Conservation (phyloP, 2,329 filamentous ascomycete species). For the Arthrobotrys musiformis region DNA sequence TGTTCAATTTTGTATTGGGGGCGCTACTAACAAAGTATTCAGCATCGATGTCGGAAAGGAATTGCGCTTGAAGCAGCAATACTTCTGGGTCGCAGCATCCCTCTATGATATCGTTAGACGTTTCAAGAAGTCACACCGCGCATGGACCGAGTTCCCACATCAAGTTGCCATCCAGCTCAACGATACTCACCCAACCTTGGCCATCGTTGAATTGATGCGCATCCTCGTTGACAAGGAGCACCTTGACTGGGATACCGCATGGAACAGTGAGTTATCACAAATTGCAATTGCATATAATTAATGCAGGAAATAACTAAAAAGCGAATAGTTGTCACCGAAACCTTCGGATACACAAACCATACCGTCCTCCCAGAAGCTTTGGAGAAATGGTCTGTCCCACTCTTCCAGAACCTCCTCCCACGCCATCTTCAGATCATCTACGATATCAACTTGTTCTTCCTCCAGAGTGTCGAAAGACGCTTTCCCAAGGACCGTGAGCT, state of each 20-base stretch:
- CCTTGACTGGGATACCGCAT: conserved; percentile 91
- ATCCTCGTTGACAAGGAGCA: conserved; percentile 91
- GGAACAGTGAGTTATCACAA: conserved; percentile 71
- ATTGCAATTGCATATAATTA: background rate
- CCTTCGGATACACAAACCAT: conserved; percentile 98
- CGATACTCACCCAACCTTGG: conserved; percentile 95
- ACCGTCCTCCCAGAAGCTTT: conserved; percentile 95
- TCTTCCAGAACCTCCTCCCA: conserved; percentile 91
- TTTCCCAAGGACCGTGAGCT: conserved; percentile 92
- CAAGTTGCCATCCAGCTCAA: conserved; percentile 98
- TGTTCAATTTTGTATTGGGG: background rate
- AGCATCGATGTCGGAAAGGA: conserved; percentile 97
- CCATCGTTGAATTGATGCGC: conserved; percentile 93
- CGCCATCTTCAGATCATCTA: conserved; percentile 97
- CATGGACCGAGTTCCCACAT: conserved; percentile 91
- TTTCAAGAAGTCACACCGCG: conserved; percentile 95
- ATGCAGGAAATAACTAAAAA: background rate
- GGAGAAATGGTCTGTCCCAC: conserved; percentile 96
- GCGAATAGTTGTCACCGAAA: conserved; percentile 65
- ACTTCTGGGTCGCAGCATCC: conserved; percentile 99
- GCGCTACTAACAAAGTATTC: background rate
- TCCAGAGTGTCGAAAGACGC: conserved; percentile 87
- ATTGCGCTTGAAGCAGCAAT: conserved; percentile 97
- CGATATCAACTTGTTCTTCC: conserved; percentile 94
- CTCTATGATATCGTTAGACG: conserved; percentile 94